Percentiles rank a stretch among this genome's conserved stretches.
Evolutionary conservation across 495 filamentous ascomycete genomes (phyloP).

Genomic region (Neurospora intermedia): DNA sequence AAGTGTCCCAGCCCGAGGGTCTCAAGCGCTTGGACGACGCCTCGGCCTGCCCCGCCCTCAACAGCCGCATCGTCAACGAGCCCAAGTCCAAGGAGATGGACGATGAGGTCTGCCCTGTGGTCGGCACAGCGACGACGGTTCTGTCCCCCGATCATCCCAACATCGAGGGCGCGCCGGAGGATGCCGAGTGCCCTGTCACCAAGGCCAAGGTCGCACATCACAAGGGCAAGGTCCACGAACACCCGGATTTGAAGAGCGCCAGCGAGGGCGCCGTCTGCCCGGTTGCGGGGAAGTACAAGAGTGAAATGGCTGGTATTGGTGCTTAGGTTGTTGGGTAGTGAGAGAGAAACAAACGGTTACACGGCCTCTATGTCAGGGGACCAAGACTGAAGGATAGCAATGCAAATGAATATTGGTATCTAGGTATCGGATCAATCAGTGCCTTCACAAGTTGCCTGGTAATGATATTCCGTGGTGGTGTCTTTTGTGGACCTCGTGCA

Average conservation of each 20-base stretch:
- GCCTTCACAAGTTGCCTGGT: not conserved
- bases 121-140: conserved; percentile 34
- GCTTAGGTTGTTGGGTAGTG: not conserved
- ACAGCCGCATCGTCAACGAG: conserved; percentile 26
- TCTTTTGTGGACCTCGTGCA: too few relatives aligned
- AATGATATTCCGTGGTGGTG: too few relatives aligned
- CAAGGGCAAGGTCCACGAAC: conserved; percentile 26
- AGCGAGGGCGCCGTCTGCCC: conserved; percentile 28
- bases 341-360: not conserved
- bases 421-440: not conserved
- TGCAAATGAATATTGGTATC: not conserved
- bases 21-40: conserved; percentile 23
- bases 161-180: conserved; percentile 29
- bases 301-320: not conserved
- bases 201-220: conserved; percentile 19
- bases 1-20: conserved; percentile 20
- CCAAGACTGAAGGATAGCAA: not conserved
- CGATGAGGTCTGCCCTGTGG: conserved; percentile 36
- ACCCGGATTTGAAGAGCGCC: conserved; percentile 23
- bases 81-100: conserved; percentile 35
- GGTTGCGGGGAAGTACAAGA: conserved; percentile 21
- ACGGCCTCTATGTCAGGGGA: not conserved
- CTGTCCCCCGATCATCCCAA: conserved; percentile 36
- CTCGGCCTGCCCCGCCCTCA: conserved; percentile 34
- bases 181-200: conserved; percentile 39